Conservation (phyloP, 176 grass and related monocot species). For the Raddia guianensis region DNA sequence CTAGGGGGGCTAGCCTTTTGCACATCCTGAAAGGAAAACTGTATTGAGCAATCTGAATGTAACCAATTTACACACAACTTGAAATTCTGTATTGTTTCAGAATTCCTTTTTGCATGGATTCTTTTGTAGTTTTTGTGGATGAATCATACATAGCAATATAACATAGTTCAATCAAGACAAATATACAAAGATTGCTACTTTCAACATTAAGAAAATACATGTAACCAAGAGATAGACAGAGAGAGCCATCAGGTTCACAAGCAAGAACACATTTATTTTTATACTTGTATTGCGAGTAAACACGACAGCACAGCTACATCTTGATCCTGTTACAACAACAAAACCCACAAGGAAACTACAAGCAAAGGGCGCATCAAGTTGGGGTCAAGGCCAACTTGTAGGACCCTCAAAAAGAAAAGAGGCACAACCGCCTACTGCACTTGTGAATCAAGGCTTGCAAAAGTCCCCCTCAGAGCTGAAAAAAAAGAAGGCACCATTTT, state of each 20-base stretch:
- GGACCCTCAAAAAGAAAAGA: conserved; percentile 42
- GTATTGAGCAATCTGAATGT: neutral
- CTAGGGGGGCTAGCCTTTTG: neutral
- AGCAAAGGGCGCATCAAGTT: conserved; percentile 47
- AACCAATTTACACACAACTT: neutral
- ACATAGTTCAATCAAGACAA: neutral
- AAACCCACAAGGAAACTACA: conserved; percentile 53
- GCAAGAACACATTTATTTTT: conserved; percentile 60
- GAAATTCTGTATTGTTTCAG: neutral
- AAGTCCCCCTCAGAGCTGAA: conserved; percentile 42
- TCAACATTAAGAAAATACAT: conserved; percentile 26
- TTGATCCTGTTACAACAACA: conserved; percentile 54
- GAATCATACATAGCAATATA: neutral
- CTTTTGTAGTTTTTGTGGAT: neutral
- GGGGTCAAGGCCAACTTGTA: conserved; percentile 27
- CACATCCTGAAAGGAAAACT: neutral
- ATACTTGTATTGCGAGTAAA: conserved; percentile 51
- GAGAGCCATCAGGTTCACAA: conserved; percentile 33
- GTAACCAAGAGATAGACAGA: neutral
- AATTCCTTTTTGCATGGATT: neutral
- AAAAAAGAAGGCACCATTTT: conserved; percentile 65
- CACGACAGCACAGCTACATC: conserved; percentile 49
- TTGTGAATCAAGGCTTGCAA: conserved; percentile 58
- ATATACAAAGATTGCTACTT: conserved; percentile 17
- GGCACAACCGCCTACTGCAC: conserved; percentile 34